Base-by-base conservation (phyloP, 139 green algal genomes). In the Picochlorum sp. region DNA sequence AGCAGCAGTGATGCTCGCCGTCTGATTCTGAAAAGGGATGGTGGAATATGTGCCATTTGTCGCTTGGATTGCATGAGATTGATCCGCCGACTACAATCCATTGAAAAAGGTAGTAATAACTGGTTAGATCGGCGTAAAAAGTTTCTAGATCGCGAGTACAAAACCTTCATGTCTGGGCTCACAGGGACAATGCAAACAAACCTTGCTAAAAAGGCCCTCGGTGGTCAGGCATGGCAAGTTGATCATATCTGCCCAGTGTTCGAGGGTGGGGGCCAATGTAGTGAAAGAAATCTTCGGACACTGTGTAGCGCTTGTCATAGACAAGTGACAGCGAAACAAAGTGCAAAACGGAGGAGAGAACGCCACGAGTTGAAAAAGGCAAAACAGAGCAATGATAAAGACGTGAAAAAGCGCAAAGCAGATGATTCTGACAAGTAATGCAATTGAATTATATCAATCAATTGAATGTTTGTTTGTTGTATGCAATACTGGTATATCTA, bases 221-320 rank as follows among this genome's bases (percentile, higher is more conserved):
- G 85, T 65, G 89, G 89, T 34, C 81, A 86, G 49, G 89, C 84
- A 6, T 96, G 89, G 89, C 81, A 95, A 41, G 86, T 85, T 9
- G 89, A 96, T 79, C 89, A 96, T 81, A 86, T 96, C 47, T 34
- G 81, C 13, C 65, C 86, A 1, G 89, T 96, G 24, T 91, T 89
- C 69, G 54, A 63, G 45, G 90, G 90, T 11, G 90, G 90, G 1
- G 90, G 90, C 1, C 60, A 84, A 64, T 96, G 88, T 69, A 81
- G 83, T 54, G 56, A 96, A 21, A 85, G 94, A 37, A 97, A 96
- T 80, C 73, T 95, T 60, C 71, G 83, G 26, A 96, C 90, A 5
- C 80, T 97, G 67, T 97, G 90, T 66, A 76, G 85, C 28, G 57
- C 71, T 2, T 97, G 90, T 74, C 90, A 96, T 52, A 57, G 60